These are phyloP conservation scores for Quercus ilex DNA, from an alignment of 306 rosid genomes.

Conservation along the genomic window DNA sequence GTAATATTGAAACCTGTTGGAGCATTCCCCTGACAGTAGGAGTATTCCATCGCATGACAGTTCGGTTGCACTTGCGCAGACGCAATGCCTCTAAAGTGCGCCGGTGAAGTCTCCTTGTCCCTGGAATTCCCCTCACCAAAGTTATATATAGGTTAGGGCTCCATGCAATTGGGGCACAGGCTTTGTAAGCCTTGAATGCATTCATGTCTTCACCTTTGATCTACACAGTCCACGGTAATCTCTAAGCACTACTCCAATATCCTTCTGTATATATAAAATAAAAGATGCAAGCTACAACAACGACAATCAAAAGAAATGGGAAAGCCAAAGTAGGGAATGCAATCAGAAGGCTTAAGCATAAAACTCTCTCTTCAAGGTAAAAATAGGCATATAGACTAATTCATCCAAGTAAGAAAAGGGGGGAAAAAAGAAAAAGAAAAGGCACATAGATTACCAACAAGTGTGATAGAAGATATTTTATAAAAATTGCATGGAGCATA, in stretches of 20 bases:
- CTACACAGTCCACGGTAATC: conserved; percentile 29
- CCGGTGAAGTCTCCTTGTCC: conserved; percentile 86
- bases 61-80: conserved; percentile 78
- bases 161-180: conserved; percentile 79
- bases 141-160: conserved; percentile 82
- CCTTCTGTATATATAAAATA: not conserved
- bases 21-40: conserved; percentile 93
- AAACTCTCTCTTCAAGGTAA: not conserved
- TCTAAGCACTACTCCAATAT: not conserved
- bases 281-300: not conserved
- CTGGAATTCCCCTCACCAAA: conserved; percentile 90
- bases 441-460: too few species aligned
- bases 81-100: conserved; percentile 88
- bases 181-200: conserved; percentile 87
- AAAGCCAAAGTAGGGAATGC: too few species aligned
- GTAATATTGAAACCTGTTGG: conserved; percentile 60
- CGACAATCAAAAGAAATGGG: not conserved
- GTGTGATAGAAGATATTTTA: too few species aligned
- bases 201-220: conserved; percentile 60
- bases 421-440: too few species aligned
- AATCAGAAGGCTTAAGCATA: not conserved
- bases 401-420: too few species aligned
- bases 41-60: conserved; percentile 93
- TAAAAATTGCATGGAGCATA: too few species aligned
- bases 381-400: not conserved